phyloP scores from a whole-genome alignment of 768 basidiomycete genomes.

The Boletus rubropictus region DNA sequence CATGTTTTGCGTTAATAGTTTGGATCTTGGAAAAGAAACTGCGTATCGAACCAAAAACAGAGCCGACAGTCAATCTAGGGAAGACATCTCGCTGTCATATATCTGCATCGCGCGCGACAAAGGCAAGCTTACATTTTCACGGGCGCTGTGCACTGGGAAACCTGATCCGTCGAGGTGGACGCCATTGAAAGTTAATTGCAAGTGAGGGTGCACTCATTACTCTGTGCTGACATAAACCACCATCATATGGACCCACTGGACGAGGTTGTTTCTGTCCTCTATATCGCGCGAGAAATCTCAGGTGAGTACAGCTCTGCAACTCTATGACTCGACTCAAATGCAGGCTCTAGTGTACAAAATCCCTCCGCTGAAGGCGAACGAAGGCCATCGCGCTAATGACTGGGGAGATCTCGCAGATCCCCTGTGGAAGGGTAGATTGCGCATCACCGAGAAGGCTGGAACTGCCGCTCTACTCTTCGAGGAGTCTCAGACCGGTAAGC shows the following conservation, averaged over 20 bases:
- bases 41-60: constrained; percentile 66
- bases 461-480: constrained; percentile 73
- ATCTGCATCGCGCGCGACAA: neutral
- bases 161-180: constrained; percentile 12
- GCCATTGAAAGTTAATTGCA: constrained; percentile 15
- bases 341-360: constrained; percentile 75
- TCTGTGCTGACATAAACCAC: constrained; percentile 24
- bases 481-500: constrained; percentile 69
- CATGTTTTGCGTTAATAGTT: constrained; percentile 84
- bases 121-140: constrained; percentile 31
- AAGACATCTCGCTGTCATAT: neutral
- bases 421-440: constrained; percentile 87
- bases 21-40: constrained; percentile 78
- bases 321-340: constrained; percentile 18
- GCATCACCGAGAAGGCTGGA: constrained; percentile 73
- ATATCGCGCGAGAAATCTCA: constrained; percentile 86
- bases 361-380: constrained; percentile 77
- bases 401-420: constrained; percentile 85
- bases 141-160: constrained; percentile 3
- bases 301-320: constrained; percentile 42
- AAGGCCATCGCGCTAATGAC: constrained; percentile 87
- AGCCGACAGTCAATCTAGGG: constrained; percentile 69
- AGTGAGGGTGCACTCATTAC: neutral
- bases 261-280: constrained; percentile 85
- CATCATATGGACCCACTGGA: constrained; percentile 49